phyloP scores from a whole-genome alignment of 176 grass and related monocot genomes.

The Triticum turgidum region DNA sequence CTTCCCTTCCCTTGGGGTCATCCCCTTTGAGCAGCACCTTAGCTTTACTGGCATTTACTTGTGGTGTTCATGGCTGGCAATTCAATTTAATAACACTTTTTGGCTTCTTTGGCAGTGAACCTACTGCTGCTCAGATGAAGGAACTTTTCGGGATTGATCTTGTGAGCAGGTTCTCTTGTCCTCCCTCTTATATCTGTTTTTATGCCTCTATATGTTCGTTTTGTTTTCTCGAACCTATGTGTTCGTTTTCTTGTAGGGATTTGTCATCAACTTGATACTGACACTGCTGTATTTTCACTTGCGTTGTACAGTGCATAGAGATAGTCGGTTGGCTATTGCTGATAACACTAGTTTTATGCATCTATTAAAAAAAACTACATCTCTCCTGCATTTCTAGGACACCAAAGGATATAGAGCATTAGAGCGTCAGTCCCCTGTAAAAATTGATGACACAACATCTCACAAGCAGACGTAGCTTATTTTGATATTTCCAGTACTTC shows the following conservation, averaged over 20 bases:
- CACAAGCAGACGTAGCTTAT: not conserved
- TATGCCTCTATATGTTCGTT: slow-evolving; percentile 7
- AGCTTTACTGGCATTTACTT: not conserved
- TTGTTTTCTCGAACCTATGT: not conserved
- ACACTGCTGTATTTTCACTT: not conserved
- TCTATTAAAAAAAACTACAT: not conserved
- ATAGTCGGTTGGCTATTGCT: not conserved
- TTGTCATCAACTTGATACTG: not conserved
- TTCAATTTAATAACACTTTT: not conserved
- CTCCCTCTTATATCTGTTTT: not conserved
- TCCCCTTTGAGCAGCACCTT: not conserved
- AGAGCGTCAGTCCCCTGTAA: not conserved
- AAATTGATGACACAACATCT: not conserved
- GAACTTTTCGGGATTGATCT: slow-evolving; percentile 85
- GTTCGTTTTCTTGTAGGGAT: not conserved
- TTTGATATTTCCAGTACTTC: slow-evolving; percentile 1
- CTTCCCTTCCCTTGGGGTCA: not conserved
- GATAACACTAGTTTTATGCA: not conserved
- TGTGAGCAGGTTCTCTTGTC: slow-evolving; percentile 66
- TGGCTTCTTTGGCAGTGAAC: slow-evolving; percentile 54
- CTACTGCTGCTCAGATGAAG: slow-evolving; percentile 60
- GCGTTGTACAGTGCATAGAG: not conserved
- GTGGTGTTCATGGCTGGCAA: not conserved
- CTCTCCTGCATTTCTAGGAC: not conserved
- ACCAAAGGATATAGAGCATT: slow-evolving; percentile 1